Conservation (phyloP, 2,329 filamentous ascomycete genomes). For the Penicillium sp. region DNA sequence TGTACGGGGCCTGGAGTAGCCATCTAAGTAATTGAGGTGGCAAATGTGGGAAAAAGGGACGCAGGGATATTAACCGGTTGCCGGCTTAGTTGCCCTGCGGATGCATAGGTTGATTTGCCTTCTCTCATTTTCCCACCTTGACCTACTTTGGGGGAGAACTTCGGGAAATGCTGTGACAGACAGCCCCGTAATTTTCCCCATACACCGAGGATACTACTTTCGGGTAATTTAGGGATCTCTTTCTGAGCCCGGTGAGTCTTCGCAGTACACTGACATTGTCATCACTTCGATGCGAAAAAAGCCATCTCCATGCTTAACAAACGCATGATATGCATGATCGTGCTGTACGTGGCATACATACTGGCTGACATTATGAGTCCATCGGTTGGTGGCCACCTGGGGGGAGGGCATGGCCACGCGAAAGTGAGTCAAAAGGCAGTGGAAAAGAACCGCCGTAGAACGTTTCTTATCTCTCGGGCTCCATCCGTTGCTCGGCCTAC, state of each 20-base stretch:
- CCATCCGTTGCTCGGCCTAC: slow-evolving; percentile 3
- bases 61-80: slow-evolving; percentile 5
- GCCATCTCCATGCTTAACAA: background rate
- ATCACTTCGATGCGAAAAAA: no score
- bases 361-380: background rate
- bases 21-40: background rate
- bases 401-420: background rate
- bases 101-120: background rate
- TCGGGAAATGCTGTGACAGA: slow-evolving; percentile 9
- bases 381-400: no score
- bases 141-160: slow-evolving; percentile 1
- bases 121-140: background rate
- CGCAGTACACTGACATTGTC: background rate
- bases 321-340: background rate
- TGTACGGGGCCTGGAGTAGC: no score
- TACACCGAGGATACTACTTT: slow-evolving; percentile 11
- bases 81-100: background rate
- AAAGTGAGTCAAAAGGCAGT: background rate
- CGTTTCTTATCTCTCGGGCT: slow-evolving; percentile 13
- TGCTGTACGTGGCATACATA: background rate
- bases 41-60: background rate
- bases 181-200: slow-evolving; percentile 1
- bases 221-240: slow-evolving; percentile 25
- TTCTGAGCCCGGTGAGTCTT: slow-evolving; percentile 17
- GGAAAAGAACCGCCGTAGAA: slow-evolving; percentile 13